Base-by-base conservation (phyloP, 345 rosid genomes). In the Eucalyptus sp. region DNA sequence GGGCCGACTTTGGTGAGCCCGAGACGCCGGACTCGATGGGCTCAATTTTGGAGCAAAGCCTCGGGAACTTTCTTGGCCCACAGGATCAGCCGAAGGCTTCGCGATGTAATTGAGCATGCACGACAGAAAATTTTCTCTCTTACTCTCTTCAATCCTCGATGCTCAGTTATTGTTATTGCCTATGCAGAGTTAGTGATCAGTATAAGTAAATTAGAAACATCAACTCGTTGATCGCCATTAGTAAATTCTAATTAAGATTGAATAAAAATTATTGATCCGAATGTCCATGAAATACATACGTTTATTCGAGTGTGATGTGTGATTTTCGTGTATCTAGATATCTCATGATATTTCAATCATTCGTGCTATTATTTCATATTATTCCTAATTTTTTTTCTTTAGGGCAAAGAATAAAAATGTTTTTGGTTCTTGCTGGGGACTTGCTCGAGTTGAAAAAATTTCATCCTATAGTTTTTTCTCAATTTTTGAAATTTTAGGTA, bases 321-420 rank as follows among this genome's bases (percentile, higher is more conserved):
- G 0, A 13, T 62, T 62, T 62, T 62, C 3, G 0, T 62, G 33
- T 62, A 62, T 13, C 1, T 13, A 15, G 4, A 62, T 13, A 62
- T 62, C 17, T 14, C 0, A 0, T 6, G 0, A 60, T 60, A 52
- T 52, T 52, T 52, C 25, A 52, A 52, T 52, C 58, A 52, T 20
- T 0, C 1, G 0, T 20, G 0, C 25, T 20, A 20, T 20, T 52
- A 52, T 52, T 7, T 52, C 2, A 52, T 10, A 52, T 20, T 52
- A 20, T 52, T 52, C 5, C 58, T 52, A 3, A 18, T 7, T 20
- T 52, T 13, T 49, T 52, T 10, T 52, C 3, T 52, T 52, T 18
- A 10, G 58, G 0, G 25, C 9, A 52, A 52, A 52, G 25, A 20
- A 52, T 7, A 20, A 52, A 52, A 52, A 52, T 8, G 58, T 52